Evolutionary conservation across 495 filamentous ascomycete genomes (phyloP).

Genomic region (Filosporella fistucella): DNA sequence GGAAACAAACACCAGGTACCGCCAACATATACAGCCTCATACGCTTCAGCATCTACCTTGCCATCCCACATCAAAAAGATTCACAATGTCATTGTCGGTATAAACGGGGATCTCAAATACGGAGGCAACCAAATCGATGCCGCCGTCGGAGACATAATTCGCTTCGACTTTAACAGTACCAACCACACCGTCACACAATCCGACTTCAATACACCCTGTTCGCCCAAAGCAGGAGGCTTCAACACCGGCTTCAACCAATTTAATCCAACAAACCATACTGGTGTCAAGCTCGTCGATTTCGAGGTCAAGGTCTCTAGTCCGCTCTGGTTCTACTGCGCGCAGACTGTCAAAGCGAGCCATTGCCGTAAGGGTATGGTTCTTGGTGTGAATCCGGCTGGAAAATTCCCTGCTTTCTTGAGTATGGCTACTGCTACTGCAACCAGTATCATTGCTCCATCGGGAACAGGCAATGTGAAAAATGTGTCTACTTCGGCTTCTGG

Average conservation of each 20-base stretch:
- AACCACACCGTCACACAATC: conserved; percentile 32
- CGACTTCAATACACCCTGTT: conserved; percentile 27
- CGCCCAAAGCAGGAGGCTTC: conserved; percentile 15
- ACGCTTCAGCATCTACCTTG: neutral
- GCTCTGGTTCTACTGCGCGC: conserved; percentile 19
- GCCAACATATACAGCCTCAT: neutral
- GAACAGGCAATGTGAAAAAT: neutral
- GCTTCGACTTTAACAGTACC: conserved; percentile 26
- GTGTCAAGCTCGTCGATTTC: conserved; percentile 4
- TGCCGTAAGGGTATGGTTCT: conserved; percentile 30
- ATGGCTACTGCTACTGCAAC: conserved; percentile 18
- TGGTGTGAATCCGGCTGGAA: conserved; percentile 26
- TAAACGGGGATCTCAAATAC: conserved; percentile 21
- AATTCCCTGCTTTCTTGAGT: conserved; percentile 22
- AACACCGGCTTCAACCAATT: conserved; percentile 18
- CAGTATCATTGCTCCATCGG: neutral
- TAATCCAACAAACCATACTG: conserved; percentile 13
- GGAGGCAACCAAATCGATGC: conserved; percentile 22
- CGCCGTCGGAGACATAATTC: conserved; percentile 26
- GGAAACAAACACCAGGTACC: neutral
- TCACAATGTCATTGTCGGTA: conserved; percentile 24
- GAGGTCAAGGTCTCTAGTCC: conserved; percentile 12
- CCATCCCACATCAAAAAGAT: neutral
- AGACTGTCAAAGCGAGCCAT: conserved; percentile 8
- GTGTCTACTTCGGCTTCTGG: neutral